Percentiles rank a stretch among this genome's conserved stretches.
Conservation (phyloP, 1,139 yeast species). For the Meyerozyma smithsonii region DNA sequence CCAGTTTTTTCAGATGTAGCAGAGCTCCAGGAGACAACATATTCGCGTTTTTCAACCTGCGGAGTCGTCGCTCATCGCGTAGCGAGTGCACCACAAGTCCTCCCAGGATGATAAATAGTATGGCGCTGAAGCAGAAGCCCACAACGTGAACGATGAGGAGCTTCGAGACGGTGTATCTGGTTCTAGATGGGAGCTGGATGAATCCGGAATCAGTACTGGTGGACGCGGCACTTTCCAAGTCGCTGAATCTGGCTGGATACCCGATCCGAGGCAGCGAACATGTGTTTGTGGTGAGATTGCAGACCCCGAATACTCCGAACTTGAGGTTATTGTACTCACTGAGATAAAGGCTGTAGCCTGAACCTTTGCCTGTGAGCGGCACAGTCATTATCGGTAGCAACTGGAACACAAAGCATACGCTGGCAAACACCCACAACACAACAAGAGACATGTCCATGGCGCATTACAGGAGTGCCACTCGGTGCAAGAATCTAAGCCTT, state of each 20-base stretch:
- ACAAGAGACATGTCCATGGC: constrained; percentile 5
- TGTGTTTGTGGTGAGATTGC: constrained; percentile 35
- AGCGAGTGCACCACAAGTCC: neutral
- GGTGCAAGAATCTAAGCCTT: neutral
- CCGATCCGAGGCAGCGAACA: constrained; percentile 48
- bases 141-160: constrained; percentile 77
- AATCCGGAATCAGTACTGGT: constrained; percentile 31
- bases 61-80: neutral
- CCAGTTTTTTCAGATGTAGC: constrained; percentile 1
- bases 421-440: constrained; percentile 16
- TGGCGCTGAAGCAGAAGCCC: constrained; percentile 70
- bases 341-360: constrained; percentile 7
- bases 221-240: constrained; percentile 7
- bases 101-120: constrained; percentile 27
- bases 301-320: constrained; percentile 88
- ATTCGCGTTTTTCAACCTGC: constrained; percentile 14
- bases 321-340: constrained; percentile 35
- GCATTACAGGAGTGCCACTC: neutral
- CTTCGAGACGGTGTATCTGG: constrained; percentile 64
- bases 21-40: constrained; percentile 22
- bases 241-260: constrained; percentile 19
- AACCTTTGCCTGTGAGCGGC: constrained; percentile 43
- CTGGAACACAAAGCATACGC: constrained; percentile 49
- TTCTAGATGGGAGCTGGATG: constrained; percentile 40
- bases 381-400: constrained; percentile 54